Evolutionary conservation across 2,329 filamentous ascomycete genomes (phyloP).

Genomic region (Fusarium buxicola): DNA sequence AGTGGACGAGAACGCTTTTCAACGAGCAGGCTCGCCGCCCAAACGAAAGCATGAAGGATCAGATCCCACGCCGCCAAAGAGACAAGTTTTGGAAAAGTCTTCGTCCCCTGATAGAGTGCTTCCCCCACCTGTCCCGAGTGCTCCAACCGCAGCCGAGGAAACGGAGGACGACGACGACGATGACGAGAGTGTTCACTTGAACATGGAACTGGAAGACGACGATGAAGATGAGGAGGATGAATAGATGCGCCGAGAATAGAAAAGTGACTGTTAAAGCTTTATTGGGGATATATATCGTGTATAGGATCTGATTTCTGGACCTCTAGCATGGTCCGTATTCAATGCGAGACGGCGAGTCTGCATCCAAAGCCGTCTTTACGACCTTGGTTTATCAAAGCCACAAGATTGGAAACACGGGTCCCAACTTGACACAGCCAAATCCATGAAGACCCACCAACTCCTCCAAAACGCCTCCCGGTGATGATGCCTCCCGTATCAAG

Average conservation of each 20-base stretch:
- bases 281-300: slow-evolving; percentile 35
- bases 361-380: slow-evolving; percentile 29
- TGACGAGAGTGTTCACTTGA: slow-evolving; percentile 68
- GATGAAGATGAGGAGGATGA: slow-evolving; percentile 50
- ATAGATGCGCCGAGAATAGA: slow-evolving; percentile 2
- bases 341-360: slow-evolving; percentile 31
- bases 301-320: slow-evolving; percentile 26
- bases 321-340: slow-evolving; percentile 34
- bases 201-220: slow-evolving; percentile 69
- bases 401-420: slow-evolving; percentile 7
- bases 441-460: slow-evolving; percentile 33
- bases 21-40: slow-evolving; percentile 45
- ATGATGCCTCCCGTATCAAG: slow-evolving; percentile 18
- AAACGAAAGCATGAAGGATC: slow-evolving; percentile 56
- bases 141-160: slow-evolving; percentile 37
- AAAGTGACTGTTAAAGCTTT: slow-evolving; percentile 23
- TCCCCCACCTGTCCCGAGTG: slow-evolving; percentile 28
- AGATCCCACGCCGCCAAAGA: slow-evolving; percentile 53
- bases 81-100: slow-evolving; percentile 54
- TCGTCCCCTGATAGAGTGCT: slow-evolving; percentile 36
- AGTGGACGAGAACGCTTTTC: slow-evolving; percentile 23
- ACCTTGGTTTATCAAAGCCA: neutral
- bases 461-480: slow-evolving; percentile 33
- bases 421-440: slow-evolving; percentile 14
- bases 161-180: slow-evolving; percentile 54